Base-by-base conservation (phyloP, 768 basidiomycete genomes). In the Russula lepida region DNA sequence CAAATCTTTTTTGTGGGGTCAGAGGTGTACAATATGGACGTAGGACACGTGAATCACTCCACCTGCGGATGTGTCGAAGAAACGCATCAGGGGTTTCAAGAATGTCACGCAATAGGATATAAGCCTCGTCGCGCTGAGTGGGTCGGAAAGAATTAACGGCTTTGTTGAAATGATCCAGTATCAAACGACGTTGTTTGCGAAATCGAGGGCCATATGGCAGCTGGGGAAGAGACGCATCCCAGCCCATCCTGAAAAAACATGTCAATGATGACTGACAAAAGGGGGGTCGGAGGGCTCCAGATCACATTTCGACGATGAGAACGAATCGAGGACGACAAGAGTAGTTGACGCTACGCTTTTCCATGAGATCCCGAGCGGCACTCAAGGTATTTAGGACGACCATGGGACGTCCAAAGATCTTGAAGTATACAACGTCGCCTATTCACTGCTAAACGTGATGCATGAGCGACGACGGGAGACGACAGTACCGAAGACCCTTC, bases 401-500 rank as follows among this genome's bases (percentile, higher is more conserved):
- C 43, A 72, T 63, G 5, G 71, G 64, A 23, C 67, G 66, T 17
- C 64, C 62, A 53, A 75, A 69, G 30, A 75, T 46, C 9, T 55
- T 65, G 32, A 70, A 65, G 60, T 69, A 72, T 27, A 74, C 67
- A 28, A 76, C 58, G 25, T 72, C 71, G 39, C 74, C 74, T 75
- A 37, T 28, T 30, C 8, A 9, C n/a, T 19, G 28, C 12, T 30
- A 3, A 23, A 28, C 3, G 28, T 32, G 41, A 54, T 35, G 33
- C 37, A 5, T 3, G 19, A 25, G 37, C 8, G n/a, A 28, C 23
- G 30, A 2, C 2, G 7, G 19, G 33, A 25, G 41, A 28, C n/a
- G 47, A 62, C 50, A n/a, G 28, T 52, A 74, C 73, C 73, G 46
- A 70, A 74, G 25, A n/a, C 46, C 51, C 61, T 62, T 17, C 65